These are phyloP conservation scores for Epichloe aotearoae DNA, from an alignment of 2,329 filamentous ascomycete species.

Conservation along the genomic window DNA sequence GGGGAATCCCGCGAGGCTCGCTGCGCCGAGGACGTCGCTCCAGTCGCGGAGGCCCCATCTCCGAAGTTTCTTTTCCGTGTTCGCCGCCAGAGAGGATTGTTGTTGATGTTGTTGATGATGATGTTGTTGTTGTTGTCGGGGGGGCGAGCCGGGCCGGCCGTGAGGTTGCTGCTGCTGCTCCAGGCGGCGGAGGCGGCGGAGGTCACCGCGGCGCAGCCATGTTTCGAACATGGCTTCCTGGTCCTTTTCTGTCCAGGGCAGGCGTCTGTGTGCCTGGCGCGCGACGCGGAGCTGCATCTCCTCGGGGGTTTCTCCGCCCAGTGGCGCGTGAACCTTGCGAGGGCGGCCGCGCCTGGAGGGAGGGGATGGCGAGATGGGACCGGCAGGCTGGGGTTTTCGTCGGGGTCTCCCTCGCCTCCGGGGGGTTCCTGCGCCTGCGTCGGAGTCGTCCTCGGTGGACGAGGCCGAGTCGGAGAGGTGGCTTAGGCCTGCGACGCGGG, in stretches of 20 bases:
- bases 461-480: constrained; percentile 25
- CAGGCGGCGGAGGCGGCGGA: background rate
- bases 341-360: constrained; percentile 23
- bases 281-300: constrained; percentile 36
- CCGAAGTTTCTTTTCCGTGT: constrained; percentile 14
- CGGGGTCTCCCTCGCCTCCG: constrained; percentile 16
- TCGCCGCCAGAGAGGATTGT: background rate
- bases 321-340: constrained; percentile 24
- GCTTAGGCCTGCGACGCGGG: constrained; percentile 36
- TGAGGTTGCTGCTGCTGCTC: too few relatives aligned
- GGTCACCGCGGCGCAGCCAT: constrained; percentile 20
- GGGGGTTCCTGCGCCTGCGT: constrained; percentile 8
- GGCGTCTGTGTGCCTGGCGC: constrained; percentile 21
- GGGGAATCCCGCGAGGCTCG: constrained; percentile 59
- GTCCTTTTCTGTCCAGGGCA: constrained; percentile 14
- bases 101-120: too few relatives aligned
- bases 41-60: constrained; percentile 53
- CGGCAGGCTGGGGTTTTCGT: constrained; percentile 3
- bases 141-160: too few relatives aligned
- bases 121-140: too few relatives aligned
- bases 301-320: constrained; percentile 29
- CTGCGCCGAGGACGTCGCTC: constrained; percentile 72
- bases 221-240: constrained; percentile 21
- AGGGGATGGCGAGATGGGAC: too few relatives aligned
- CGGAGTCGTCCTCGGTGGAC: constrained; percentile 24